A percentile compares a stretch with the other conserved stretches of the same genome.
Conservation (phyloP, 208 protist species). For the Balamuthia mandrillaris region DNA sequence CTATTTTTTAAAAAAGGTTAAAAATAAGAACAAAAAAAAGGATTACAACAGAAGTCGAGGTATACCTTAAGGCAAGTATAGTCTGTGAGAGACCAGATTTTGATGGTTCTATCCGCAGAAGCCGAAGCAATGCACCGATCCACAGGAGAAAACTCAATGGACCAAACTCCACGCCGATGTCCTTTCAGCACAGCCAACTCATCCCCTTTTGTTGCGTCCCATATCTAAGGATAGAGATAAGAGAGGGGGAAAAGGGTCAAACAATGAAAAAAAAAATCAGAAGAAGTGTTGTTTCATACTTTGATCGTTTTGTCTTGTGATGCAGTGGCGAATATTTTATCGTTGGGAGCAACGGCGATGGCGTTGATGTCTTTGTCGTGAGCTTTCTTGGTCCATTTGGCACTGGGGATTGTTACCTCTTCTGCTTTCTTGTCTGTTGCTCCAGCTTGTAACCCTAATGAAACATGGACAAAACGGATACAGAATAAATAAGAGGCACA, state of each 20-base stretch:
- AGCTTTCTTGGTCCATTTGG: constrained; percentile 47
- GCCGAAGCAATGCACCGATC: constrained; percentile 53
- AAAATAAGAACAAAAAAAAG: background rate
- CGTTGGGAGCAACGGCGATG: constrained; percentile 72
- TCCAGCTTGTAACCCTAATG: background rate
- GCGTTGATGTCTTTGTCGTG: constrained; percentile 77
- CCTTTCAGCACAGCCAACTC: constrained; percentile 56
- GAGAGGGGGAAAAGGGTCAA: background rate
- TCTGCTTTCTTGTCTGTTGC: background rate
- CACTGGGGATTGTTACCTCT: background rate
- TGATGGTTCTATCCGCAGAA: constrained; percentile 71
- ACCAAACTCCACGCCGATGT: constrained; percentile 71
- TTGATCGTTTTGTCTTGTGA: constrained; percentile 75
- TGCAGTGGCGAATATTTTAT: constrained; percentile 71
- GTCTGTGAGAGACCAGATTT: constrained; percentile 68
- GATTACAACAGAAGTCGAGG: background rate
- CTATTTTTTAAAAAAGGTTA: background rate
- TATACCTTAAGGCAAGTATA: constrained; percentile 67
- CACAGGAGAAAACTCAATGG: constrained; percentile 66
- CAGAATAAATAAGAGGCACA: background rate
- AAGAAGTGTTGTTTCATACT: background rate
- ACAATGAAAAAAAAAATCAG: background rate
- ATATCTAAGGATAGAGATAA: constrained; percentile 57
- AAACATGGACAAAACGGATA: background rate
- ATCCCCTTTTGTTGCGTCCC: constrained; percentile 42